Conservation (phyloP, 352 stramenopile genomes). For the Phytophthora sp. region DNA sequence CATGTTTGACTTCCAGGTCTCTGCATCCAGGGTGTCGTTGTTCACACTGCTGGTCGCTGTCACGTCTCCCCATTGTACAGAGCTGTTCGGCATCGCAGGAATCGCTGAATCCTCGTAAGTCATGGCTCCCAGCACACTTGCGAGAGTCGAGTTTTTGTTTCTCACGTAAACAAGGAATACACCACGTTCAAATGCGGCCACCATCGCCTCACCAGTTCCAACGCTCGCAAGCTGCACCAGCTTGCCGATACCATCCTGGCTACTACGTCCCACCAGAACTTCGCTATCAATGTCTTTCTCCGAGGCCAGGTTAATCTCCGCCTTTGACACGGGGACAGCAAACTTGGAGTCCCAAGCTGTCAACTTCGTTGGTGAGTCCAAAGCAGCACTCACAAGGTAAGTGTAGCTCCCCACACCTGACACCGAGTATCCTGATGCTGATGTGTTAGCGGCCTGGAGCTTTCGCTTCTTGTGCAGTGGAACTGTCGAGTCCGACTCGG, state of each 20-base stretch:
- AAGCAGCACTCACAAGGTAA: slow-evolving; percentile 57
- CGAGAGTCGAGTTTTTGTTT: slow-evolving; percentile 76
- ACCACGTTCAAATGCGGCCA: slow-evolving; percentile 66
- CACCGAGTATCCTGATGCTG: slow-evolving; percentile 37
- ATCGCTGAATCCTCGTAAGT: not conserved
- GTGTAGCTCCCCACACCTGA: slow-evolving; percentile 54
- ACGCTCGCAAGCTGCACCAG: slow-evolving; percentile 58
- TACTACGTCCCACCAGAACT: slow-evolving; percentile 26
- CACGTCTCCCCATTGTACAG: slow-evolving; percentile 53
- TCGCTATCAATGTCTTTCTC: slow-evolving; percentile 30
- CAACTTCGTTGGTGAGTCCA: slow-evolving; percentile 46
- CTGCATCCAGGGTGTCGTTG: slow-evolving; percentile 37
- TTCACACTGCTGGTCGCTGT: slow-evolving; percentile 30
- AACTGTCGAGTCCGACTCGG: slow-evolving; percentile 18
- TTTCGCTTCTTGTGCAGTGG: slow-evolving; percentile 76
- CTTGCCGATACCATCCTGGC: slow-evolving; percentile 40
- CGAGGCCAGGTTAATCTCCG: slow-evolving; percentile 43
- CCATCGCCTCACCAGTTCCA: slow-evolving; percentile 58
- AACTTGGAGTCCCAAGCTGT: slow-evolving; percentile 81
- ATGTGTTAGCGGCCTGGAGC: slow-evolving; percentile 34
- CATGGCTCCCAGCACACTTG: slow-evolving; percentile 67
- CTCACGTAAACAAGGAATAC: slow-evolving; percentile 73
- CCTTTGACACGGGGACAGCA: slow-evolving; percentile 62
- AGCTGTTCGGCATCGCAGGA: slow-evolving; percentile 49
- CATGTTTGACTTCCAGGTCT: slow-evolving; percentile 55